Percentiles rank a stretch among this genome's conserved stretches.
Conservation (phyloP, 306 rosid species). For the Cicer judaicum region DNA sequence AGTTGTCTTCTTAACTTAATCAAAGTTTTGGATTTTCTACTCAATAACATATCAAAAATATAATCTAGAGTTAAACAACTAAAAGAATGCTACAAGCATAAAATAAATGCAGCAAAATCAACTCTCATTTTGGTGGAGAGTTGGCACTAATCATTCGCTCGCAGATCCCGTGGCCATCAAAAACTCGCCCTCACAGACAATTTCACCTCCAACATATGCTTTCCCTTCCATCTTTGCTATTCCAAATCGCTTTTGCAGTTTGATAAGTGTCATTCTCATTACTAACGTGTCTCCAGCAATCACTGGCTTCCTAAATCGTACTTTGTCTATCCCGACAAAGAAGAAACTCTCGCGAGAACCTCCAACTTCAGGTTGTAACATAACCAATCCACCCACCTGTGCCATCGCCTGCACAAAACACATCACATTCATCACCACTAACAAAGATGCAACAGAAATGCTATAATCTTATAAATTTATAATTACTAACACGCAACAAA, state of each 20-base stretch:
- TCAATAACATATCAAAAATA: neutral
- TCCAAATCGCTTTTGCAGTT: conserved; percentile 81
- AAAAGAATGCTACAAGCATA: conserved; percentile 1
- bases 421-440: conserved; percentile 20
- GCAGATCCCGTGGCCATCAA: conserved; percentile 72
- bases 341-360: conserved; percentile 77
- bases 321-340: conserved; percentile 89
- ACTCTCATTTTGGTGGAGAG: neutral
- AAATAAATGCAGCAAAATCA: conserved; percentile 37
- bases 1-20: neutral
- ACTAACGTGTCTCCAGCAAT: conserved; percentile 86
- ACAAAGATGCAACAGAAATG: conserved; percentile 8
- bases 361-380: conserved; percentile 86
- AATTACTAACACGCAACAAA: neutral
- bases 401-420: conserved; percentile 73
- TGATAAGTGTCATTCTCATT: conserved; percentile 78
- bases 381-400: conserved; percentile 86
- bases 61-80: conserved; percentile 2
- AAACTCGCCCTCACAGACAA: conserved; percentile 86
- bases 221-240: conserved; percentile 91
- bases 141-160: conserved; percentile 38
- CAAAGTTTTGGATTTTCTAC: neutral
- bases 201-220: conserved; percentile 81
- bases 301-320: conserved; percentile 84
- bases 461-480: neutral